Percentiles rank a stretch among this genome's conserved stretches.
These are phyloP conservation scores for Dendrothele bispora DNA, from an alignment of 768 basidiomycete genomes.

Conservation along the genomic window DNA sequence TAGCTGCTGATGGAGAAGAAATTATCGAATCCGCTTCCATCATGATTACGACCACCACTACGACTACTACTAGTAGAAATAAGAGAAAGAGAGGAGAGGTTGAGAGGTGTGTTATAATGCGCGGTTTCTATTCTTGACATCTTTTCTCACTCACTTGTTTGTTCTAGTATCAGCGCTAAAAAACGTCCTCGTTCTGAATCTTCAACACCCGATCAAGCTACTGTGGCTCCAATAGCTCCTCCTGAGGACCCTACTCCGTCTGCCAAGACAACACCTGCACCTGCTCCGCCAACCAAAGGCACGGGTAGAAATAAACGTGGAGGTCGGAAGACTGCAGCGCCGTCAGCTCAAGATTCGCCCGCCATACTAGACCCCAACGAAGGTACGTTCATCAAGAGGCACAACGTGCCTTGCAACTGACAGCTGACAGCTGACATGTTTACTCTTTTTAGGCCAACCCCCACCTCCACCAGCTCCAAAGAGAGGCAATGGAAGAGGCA, in stretches of 20 bases:
- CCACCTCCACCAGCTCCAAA: conserved; percentile 26
- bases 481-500: conserved; percentile 39
- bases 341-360: conserved; percentile 30
- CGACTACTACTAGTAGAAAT: conserved; percentile 42
- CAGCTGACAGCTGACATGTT: too few relatives aligned
- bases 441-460: too few relatives aligned
- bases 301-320: conserved; percentile 43
- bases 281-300: conserved; percentile 25
- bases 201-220: conserved; percentile 58
- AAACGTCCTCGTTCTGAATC: conserved; percentile 81
- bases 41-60: too few relatives aligned
- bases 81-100: conserved; percentile 80
- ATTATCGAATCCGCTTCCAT: too few relatives aligned
- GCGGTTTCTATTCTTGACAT: not conserved
- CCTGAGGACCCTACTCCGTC: not conserved
- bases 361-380: conserved; percentile 57
- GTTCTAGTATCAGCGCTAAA: conserved; percentile 43
- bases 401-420: too few relatives aligned
- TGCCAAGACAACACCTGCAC: conserved; percentile 29
- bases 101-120: conserved; percentile 53
- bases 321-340: conserved; percentile 39
- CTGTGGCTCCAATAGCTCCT: conserved; percentile 31
- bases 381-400: conserved; percentile 50
- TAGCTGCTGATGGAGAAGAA: conserved; percentile 53
- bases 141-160: conserved; percentile 9